Conservation (phyloP, 148 eudicot genomes). For the Polygonum aviculare region DNA sequence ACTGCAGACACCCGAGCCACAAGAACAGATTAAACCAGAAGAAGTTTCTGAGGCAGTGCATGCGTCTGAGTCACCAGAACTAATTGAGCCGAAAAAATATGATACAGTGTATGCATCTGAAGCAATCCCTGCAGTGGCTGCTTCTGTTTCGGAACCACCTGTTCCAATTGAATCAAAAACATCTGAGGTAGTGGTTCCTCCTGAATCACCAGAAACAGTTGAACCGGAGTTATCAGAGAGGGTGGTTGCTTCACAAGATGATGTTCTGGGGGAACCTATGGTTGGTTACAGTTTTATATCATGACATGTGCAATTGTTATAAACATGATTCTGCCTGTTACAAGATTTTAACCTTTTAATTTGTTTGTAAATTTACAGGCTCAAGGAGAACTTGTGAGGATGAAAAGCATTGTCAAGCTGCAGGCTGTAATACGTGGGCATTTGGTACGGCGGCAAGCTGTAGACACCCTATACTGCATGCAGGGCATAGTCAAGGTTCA, state of each 20-base stretch:
- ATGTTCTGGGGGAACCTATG: constrained; percentile 36
- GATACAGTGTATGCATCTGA: neutral
- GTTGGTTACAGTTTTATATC: constrained; percentile 5
- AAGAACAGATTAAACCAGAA: neutral
- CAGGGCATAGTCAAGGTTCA: constrained; percentile 84
- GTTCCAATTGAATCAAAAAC: constrained; percentile 10
- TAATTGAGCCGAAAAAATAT: constrained; percentile 11
- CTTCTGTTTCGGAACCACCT: neutral
- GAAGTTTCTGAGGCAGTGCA: neutral
- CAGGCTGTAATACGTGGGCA: constrained; percentile 93
- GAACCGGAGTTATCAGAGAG: neutral
- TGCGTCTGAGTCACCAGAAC: constrained; percentile 10
- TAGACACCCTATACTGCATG: constrained; percentile 78
- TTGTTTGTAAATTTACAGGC: constrained; percentile 36
- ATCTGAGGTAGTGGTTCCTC: constrained; percentile 16
- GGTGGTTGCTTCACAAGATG: constrained; percentile 19
- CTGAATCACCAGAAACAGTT: neutral
- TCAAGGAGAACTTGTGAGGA: constrained; percentile 32
- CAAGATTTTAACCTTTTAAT: neutral
- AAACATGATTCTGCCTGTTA: neutral
- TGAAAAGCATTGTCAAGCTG: constrained; percentile 54
- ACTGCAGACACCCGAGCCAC: neutral
- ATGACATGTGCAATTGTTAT: neutral
- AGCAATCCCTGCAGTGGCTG: neutral
- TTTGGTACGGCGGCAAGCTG: constrained; percentile 72